A percentile compares a stretch with the other conserved stretches of the same genome.
Evolutionary conservation across 208 protist genomes (phyloP).

Genomic region (Trypanosoma scelopori): DNA sequence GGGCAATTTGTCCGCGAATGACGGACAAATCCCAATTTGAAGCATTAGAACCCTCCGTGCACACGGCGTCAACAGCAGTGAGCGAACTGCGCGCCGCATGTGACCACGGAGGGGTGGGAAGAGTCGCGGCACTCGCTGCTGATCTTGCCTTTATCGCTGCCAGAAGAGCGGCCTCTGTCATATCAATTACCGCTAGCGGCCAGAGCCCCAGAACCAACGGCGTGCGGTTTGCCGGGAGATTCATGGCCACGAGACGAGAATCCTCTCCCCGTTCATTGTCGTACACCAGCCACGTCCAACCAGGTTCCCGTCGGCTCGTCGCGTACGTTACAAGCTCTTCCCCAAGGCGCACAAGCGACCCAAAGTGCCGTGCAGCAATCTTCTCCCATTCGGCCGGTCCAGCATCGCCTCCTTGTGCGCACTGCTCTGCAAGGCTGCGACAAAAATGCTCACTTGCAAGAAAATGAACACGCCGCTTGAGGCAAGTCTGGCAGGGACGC

Average conservation of each 20-base stretch:
- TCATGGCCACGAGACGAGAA: constrained; percentile 36
- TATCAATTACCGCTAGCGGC: constrained; percentile 76
- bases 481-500: constrained; percentile 53
- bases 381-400: constrained; percentile 32
- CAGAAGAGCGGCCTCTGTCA: constrained; percentile 57
- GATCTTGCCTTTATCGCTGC: constrained; percentile 16
- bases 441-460: constrained; percentile 71
- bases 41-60: background rate
- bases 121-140: background rate
- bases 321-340: constrained; percentile 43
- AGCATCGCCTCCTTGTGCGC: constrained; percentile 11
- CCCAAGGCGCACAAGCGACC: constrained; percentile 34
- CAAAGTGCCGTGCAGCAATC: constrained; percentile 38
- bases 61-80: background rate
- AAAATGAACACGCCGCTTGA: constrained; percentile 63
- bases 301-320: constrained; percentile 35
- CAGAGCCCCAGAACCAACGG: constrained; percentile 70
- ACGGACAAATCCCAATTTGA: constrained; percentile 13
- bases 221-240: constrained; percentile 43
- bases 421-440: constrained; percentile 47
- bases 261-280: constrained; percentile 16
- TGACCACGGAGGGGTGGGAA: constrained; percentile 49
- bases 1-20: constrained; percentile 28
- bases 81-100: constrained; percentile 51
- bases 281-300: constrained; percentile 74